A percentile compares a stretch with the other conserved stretches of the same genome.
Evolutionary conservation across 345 rosid genomes (phyloP).

Genomic region (Ceriops decandra): DNA sequence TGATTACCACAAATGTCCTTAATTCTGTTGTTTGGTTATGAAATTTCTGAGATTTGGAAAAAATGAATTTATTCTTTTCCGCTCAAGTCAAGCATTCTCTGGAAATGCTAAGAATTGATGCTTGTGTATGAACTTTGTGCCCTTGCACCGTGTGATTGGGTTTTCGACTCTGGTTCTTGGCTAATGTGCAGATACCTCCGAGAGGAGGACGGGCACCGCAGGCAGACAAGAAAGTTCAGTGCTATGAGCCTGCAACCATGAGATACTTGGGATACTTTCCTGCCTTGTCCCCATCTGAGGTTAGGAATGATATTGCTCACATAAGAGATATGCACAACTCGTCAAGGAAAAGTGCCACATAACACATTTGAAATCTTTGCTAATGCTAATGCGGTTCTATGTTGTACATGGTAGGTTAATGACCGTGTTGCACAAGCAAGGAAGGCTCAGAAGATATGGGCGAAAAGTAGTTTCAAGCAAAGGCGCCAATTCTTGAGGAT

Average conservation of each 20-base stretch:
- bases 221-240: constrained; percentile 79
- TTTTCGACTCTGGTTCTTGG: neutral
- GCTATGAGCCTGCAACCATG: constrained; percentile 99
- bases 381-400: neutral
- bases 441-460: constrained; percentile 95
- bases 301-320: constrained; percentile 25
- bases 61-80: too few relatives aligned
- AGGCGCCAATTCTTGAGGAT: constrained; percentile 91
- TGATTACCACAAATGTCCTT: too few relatives aligned
- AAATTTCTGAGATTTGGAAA: too few relatives aligned
- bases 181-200: constrained; percentile 67
- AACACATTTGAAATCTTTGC: neutral
- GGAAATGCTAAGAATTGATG: too few relatives aligned
- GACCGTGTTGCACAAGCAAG: constrained; percentile 78
- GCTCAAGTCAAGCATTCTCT: too few relatives aligned
- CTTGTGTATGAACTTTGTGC: too few relatives aligned
- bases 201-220: constrained; percentile 92
- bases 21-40: too few relatives aligned
- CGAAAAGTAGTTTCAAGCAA: constrained; percentile 83
- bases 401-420: constrained; percentile 47
- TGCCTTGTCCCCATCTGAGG: constrained; percentile 69
- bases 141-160: too few relatives aligned
- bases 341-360: neutral
- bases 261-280: constrained; percentile 86
- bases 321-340: neutral